Conservation (phyloP, 331 rosid genomes). For the Erythrophleum ivorense region DNA sequence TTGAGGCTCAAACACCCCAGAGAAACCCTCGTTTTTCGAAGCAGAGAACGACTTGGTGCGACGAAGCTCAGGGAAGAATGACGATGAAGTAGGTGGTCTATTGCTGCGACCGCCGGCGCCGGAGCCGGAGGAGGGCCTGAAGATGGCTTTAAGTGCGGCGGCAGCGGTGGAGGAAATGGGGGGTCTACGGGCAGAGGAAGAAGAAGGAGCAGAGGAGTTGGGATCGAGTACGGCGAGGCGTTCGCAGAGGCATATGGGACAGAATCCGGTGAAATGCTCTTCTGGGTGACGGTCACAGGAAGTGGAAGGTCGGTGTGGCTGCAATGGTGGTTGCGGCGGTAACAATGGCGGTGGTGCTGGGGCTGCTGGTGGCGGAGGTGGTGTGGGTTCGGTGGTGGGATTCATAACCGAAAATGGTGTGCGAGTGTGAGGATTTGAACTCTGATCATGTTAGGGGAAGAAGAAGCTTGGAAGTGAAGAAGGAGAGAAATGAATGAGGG, state of each 20-base stretch:
- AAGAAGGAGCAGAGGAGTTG: conserved; percentile 50
- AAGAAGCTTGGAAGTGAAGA: conserved; percentile 25
- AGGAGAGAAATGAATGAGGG: conserved; percentile 18
- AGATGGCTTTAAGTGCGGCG: conserved; percentile 71
- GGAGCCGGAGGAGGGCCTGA: conserved; percentile 46
- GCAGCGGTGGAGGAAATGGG: conserved; percentile 67
- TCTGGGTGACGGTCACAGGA: conserved; percentile 72
- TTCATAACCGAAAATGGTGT: conserved; percentile 59
- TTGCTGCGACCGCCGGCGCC: conserved; percentile 32
- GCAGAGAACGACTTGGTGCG: conserved; percentile 82
- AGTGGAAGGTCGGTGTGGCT: conserved; percentile 62
- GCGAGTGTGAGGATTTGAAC: conserved; percentile 40
- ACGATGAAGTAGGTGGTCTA: conserved; percentile 32
- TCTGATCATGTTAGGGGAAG: conserved; percentile 54
- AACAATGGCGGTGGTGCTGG: conserved; percentile 52
- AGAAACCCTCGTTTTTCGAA: conserved; percentile 74
- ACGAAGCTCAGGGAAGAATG: conserved; percentile 71
- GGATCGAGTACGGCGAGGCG: conserved; percentile 73
- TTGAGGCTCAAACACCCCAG: conserved; percentile 81
- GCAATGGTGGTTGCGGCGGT: conserved; percentile 57
- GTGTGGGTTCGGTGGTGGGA: conserved; percentile 52
- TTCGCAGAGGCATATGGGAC: conserved; percentile 88
- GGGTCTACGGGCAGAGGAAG: conserved; percentile 65
- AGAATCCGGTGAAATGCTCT: conserved; percentile 76
- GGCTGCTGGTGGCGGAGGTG: conserved; percentile 38